phyloP scores from a whole-genome alignment of 2,329 filamentous ascomycete species.

The Beauveria scarabaeidicola region DNA sequence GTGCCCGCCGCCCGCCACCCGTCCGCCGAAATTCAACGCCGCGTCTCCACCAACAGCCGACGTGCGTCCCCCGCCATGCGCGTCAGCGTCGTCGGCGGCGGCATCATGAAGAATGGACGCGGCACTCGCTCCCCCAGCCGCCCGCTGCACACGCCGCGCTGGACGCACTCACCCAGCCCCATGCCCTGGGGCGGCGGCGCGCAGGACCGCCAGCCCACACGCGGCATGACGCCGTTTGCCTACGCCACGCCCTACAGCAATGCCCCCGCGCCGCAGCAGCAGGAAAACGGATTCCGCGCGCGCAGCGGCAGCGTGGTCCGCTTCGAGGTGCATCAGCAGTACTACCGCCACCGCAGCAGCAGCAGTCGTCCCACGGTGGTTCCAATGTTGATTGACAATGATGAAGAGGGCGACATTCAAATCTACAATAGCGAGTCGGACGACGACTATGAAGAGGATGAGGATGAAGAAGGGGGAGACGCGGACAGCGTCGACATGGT shows the following conservation, averaged over 20 bases:
- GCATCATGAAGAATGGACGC: conserved; percentile 40
- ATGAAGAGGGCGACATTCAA: conserved; percentile 24
- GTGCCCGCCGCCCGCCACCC: conserved; percentile 27
- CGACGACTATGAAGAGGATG: conserved; percentile 22
- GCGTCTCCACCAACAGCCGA: conserved; percentile 34
- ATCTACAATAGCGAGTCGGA: conserved; percentile 29
- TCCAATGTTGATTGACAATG: background rate
- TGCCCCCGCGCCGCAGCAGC: conserved; percentile 29
- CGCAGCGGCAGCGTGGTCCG: conserved; percentile 23
- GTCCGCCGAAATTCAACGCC: conserved; percentile 36
- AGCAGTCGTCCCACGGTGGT: conserved; percentile 19
- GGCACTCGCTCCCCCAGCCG: conserved; percentile 48
- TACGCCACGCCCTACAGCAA: conserved; percentile 70
- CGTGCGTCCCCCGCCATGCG: conserved; percentile 24
- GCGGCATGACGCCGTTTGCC: conserved; percentile 51
- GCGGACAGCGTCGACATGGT: conserved; percentile 20
- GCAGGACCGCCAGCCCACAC: conserved; percentile 25
- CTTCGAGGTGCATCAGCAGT: conserved; percentile 21
- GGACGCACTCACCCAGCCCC: conserved; percentile 42
- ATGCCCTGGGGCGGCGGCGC: conserved; percentile 24
- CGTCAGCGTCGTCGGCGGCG: conserved; percentile 19
- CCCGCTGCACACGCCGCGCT: conserved; percentile 45
- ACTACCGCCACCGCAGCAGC: conserved; percentile 29
- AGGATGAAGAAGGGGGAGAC: conserved; percentile 15
- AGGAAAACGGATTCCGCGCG: conserved; percentile 28